These are phyloP conservation scores for Pythium periplocum DNA, from an alignment of 352 stramenopile genomes.

Conservation along the genomic window DNA sequence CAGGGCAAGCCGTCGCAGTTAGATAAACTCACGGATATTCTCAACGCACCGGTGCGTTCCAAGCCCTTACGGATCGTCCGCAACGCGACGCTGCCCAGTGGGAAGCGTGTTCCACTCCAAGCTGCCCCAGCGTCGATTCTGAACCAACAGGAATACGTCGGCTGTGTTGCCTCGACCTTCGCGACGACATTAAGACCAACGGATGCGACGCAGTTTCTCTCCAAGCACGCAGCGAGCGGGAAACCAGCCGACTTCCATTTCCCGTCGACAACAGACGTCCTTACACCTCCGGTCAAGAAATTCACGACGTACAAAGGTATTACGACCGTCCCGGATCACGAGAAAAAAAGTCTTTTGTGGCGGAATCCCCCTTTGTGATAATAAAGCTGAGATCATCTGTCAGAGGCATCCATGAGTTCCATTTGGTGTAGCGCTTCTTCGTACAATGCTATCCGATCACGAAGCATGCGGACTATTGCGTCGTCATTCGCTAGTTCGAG, in stretches of 20 bases:
- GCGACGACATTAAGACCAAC: slow-evolving; percentile 34
- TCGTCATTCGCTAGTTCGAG: slow-evolving; percentile 10
- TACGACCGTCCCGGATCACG: slow-evolving; percentile 15
- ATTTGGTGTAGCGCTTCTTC: slow-evolving; percentile 35
- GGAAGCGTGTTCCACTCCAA: slow-evolving; percentile 59
- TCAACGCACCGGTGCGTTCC: slow-evolving; percentile 37
- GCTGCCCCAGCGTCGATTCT: slow-evolving; percentile 65
- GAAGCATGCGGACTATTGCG: slow-evolving; percentile 35
- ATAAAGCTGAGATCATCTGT: background rate
- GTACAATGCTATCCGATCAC: slow-evolving; percentile 33
- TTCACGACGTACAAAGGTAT: slow-evolving; percentile 51
- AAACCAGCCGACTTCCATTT: slow-evolving; percentile 56
- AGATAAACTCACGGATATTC: slow-evolving; percentile 75
- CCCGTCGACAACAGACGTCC: slow-evolving; percentile 39
- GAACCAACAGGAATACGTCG: slow-evolving; percentile 55
- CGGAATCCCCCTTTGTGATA: slow-evolving; percentile 6
- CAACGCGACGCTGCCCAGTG: slow-evolving; percentile 69
- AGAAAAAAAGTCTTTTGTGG: slow-evolving; percentile 57
- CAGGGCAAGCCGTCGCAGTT: slow-evolving; percentile 46
- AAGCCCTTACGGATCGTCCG: slow-evolving; percentile 76
- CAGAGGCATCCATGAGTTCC: slow-evolving; percentile 6
- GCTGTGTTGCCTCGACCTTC: slow-evolving; percentile 45
- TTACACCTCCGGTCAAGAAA: slow-evolving; percentile 60
- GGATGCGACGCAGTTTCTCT: slow-evolving; percentile 32
- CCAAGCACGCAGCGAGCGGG: slow-evolving; percentile 24